Percentiles rank a stretch among this genome's conserved stretches.
Conservation (phyloP, 2,329 filamentous ascomycete species). For the Trichoderma gracile region DNA sequence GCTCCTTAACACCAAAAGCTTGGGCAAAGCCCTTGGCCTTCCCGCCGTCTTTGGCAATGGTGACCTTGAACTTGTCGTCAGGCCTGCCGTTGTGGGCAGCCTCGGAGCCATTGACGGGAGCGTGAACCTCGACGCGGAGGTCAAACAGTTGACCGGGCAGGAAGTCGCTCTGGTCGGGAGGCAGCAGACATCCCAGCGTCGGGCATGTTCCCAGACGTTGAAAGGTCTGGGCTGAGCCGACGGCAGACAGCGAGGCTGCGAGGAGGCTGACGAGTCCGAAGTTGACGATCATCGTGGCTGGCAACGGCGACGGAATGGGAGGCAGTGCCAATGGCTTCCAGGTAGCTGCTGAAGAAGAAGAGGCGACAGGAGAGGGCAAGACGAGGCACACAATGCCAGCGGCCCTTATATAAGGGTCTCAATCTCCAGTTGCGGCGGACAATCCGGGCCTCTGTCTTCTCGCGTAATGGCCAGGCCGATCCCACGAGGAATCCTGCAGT, state of each 20-base stretch:
- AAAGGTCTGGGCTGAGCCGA: constrained; percentile 57
- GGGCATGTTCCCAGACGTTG: constrained; percentile 62
- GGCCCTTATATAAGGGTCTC: not conserved
- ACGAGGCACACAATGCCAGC: not conserved
- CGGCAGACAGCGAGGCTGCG: constrained; percentile 38
- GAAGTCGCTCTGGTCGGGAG: constrained; percentile 72
- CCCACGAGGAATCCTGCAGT: constrained; percentile 1
- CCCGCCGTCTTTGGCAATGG: constrained; percentile 65
- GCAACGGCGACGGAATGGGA: not conserved
- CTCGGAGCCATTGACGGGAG: constrained; percentile 78
- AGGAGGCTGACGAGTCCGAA: constrained; percentile 40
- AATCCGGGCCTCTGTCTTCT: not conserved
- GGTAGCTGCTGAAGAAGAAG: not conserved
- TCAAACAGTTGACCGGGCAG: constrained; percentile 83
- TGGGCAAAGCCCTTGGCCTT: constrained; percentile 56
- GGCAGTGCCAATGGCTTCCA: not conserved
- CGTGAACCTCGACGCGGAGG: constrained; percentile 79
- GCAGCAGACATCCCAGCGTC: constrained; percentile 59
- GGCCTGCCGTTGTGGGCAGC: constrained; percentile 67
- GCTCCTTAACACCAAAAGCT: constrained; percentile 71
- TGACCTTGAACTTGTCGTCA: constrained; percentile 74
- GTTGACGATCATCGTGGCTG: constrained; percentile 40
- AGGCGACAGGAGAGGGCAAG: not conserved
- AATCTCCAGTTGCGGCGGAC: not conserved
- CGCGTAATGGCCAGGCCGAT: not conserved